Conservation (phyloP, 768 basidiomycete genomes). For the Myochromella boudieri region DNA sequence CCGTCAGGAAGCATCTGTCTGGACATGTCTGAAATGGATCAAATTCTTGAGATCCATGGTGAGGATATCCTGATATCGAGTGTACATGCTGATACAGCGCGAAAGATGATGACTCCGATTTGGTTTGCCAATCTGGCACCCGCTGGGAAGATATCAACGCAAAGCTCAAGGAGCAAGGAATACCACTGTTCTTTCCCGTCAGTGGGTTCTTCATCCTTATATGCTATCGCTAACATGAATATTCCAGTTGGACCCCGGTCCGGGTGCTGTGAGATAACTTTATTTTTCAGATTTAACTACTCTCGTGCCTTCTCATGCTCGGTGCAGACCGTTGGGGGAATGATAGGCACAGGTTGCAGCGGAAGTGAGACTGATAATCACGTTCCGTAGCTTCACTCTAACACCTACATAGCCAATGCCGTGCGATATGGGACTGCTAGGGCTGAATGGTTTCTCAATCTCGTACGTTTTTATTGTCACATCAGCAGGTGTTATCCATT, state of each 20-base stretch:
- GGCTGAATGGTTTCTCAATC: slow-evolving; percentile 84
- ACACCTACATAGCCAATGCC: slow-evolving; percentile 57
- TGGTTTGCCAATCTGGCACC: slow-evolving; percentile 74
- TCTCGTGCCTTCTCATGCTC: slow-evolving; percentile 4
- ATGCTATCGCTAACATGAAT: neutral
- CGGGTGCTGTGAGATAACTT: slow-evolving; percentile 56
- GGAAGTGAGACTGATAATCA: slow-evolving; percentile 56
- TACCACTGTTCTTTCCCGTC: slow-evolving; percentile 87
- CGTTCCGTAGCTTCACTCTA: neutral
- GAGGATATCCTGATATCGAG: slow-evolving; percentile 6
- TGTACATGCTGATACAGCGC: neutral
- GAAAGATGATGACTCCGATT: slow-evolving; percentile 68
- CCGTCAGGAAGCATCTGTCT: slow-evolving; percentile 72
- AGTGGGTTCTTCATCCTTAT: slow-evolving; percentile 37
- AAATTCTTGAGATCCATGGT: slow-evolving; percentile 78
- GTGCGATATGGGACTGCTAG: slow-evolving; percentile 87
- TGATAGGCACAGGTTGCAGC: slow-evolving; percentile 85
- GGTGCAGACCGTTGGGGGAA: slow-evolving; percentile 76
- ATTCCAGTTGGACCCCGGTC: slow-evolving; percentile 66
- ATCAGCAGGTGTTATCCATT: neutral
- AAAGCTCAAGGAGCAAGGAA: slow-evolving; percentile 62
- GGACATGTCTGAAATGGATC: slow-evolving; percentile 82
- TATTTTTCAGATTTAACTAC: neutral
- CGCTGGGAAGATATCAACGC: slow-evolving; percentile 80
- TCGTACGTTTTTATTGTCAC: slow-evolving; percentile 42